Evolutionary conservation across 345 rosid species (phyloP).

Genomic region (Erucastrum elatum): DNA sequence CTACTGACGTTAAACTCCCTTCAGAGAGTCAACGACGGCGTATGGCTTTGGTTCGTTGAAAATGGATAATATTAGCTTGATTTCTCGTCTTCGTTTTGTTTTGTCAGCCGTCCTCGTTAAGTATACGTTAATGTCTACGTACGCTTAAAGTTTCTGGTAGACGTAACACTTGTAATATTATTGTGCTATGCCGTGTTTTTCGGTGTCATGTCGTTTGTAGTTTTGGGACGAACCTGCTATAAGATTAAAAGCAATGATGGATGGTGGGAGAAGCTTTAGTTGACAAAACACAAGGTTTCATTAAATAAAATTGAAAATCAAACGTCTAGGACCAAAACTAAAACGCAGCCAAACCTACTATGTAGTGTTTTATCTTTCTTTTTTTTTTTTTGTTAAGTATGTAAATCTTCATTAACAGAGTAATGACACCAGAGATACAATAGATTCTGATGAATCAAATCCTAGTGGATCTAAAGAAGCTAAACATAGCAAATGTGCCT

Average conservation of each 20-base stretch:
- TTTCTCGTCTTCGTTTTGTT: neutral
- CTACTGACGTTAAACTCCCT: slow-evolving; percentile 42
- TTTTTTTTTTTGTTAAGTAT: neutral
- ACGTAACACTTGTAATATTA: slow-evolving; percentile 7
- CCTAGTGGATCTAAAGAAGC: neutral
- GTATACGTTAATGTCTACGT: slow-evolving; percentile 23
- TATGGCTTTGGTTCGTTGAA: slow-evolving; percentile 35
- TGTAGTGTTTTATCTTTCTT: neutral
- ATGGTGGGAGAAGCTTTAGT: neutral
- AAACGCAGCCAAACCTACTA: neutral
- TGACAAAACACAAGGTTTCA: neutral
- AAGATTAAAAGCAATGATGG: neutral
- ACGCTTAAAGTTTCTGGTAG: slow-evolving; percentile 15
- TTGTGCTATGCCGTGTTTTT: neutral
- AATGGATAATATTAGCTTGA: neutral
- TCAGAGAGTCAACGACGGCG: slow-evolving; percentile 38
- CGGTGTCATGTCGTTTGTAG: slow-evolving; percentile 6
- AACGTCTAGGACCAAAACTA: neutral
- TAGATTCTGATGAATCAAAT: neutral
- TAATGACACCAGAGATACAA: neutral
- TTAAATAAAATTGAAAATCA: neutral
- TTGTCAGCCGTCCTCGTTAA: neutral
- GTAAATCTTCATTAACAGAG: neutral
- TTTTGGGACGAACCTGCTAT: slow-evolving; percentile 12
- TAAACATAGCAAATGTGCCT: neutral